Evolutionary conservation across 768 basidiomycete species (phyloP).

Genomic region (Mycena rebaudengoi): DNA sequence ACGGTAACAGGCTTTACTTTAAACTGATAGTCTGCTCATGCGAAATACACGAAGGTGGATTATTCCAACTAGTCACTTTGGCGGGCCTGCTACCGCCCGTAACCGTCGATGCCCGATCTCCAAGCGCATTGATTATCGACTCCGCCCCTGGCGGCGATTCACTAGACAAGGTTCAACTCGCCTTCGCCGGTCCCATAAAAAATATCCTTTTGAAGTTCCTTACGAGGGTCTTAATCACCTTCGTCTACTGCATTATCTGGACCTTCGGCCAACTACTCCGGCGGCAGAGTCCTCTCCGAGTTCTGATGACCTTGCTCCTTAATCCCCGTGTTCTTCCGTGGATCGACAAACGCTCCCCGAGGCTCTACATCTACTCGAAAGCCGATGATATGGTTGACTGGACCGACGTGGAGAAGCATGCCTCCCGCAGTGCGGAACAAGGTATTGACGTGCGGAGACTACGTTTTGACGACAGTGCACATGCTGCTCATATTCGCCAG

Average conservation of each 20-base stretch:
- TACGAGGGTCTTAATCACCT: conserved; percentile 33
- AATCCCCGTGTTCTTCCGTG: conserved; percentile 47
- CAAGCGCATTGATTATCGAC: conserved; percentile 52
- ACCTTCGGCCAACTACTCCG: conserved; percentile 34
- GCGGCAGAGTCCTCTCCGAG: conserved; percentile 29
- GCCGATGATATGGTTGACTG: conserved; percentile 49
- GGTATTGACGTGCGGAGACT: conserved; percentile 46
- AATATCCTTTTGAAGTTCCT: conserved; percentile 39
- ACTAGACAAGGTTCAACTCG: conserved; percentile 34
- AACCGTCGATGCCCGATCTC: conserved; percentile 14
- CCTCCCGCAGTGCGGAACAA: conserved; percentile 33
- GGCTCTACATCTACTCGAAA: conserved; percentile 57
- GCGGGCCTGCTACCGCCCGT: conserved; percentile 39
- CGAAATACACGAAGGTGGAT: conserved; percentile 46
- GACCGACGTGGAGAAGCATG: conserved; percentile 48
- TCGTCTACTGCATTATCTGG: conserved; percentile 34
- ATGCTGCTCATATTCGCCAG: conserved; percentile 55
- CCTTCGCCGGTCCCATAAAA: conserved; percentile 41
- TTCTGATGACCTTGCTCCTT: conserved; percentile 39
- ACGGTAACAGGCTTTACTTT: conserved; percentile 39
- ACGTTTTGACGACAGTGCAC: conserved; percentile 50
- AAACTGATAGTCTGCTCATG: background rate
- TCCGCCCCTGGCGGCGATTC: conserved; percentile 52
- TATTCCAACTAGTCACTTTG: conserved; percentile 45
- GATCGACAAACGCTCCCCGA: conserved; percentile 45